Percentiles rank a stretch among this genome's conserved stretches.
These are phyloP conservation scores for Euphorbia schlechtendalii DNA, from an alignment of 441 rosid species.

Conservation along the genomic window DNA sequence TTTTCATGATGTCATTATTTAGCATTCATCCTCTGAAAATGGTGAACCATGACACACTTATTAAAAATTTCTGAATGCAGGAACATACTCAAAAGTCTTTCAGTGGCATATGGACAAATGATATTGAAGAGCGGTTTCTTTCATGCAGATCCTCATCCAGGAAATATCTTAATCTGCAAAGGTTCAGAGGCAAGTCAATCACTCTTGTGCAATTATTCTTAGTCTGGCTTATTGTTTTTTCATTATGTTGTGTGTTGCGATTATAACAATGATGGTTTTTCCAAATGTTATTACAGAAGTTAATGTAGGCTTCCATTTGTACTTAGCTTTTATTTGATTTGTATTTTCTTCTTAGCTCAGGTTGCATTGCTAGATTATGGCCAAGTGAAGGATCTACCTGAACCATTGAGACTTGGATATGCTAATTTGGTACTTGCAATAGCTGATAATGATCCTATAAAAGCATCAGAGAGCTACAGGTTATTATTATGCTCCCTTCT, in stretches of 20 bases:
- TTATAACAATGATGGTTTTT: constrained; percentile 1
- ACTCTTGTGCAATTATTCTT: constrained; percentile 17
- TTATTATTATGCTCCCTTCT: constrained; percentile 18
- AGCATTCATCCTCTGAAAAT: background rate
- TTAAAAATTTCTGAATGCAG: constrained; percentile 33
- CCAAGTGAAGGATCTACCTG: constrained; percentile 95
- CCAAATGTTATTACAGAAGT: too few species aligned
- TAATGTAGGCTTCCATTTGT: constrained; percentile 5
- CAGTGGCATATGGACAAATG: constrained; percentile 91
- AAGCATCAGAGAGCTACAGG: constrained; percentile 77
- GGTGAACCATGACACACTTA: constrained; percentile 10
- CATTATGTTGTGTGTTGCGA: background rate
- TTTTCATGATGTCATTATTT: constrained; percentile 1
- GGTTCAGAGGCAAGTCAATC: constrained; percentile 77
- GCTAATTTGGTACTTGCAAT: constrained; percentile 86
- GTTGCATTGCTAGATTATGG: constrained; percentile 94
- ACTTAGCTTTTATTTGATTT: constrained; percentile 16
- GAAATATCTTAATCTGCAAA: constrained; percentile 82
- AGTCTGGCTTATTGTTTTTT: background rate
- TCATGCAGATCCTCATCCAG: constrained; percentile 99
- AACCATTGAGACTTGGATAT: constrained; percentile 72
- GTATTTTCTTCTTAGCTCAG: constrained; percentile 34
- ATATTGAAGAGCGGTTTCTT: constrained; percentile 92
- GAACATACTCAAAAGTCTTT: constrained; percentile 73
- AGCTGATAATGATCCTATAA: constrained; percentile 56